Conservation (phyloP, 2,329 filamentous ascomycete genomes). For the Cytospora leucostoma region DNA sequence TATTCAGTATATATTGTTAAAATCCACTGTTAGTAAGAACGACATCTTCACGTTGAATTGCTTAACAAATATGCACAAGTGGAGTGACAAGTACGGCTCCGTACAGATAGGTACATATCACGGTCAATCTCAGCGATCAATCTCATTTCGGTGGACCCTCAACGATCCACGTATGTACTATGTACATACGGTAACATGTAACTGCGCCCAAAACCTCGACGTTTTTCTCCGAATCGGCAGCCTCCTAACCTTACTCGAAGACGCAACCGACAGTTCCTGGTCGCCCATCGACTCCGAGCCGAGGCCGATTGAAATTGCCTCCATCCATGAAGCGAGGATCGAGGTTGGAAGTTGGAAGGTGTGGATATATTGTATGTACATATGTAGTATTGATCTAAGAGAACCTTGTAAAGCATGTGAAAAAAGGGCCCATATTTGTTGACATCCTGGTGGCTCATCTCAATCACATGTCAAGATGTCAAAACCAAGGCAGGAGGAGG, state of each 20-base stretch:
- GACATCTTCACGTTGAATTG: accelerated
- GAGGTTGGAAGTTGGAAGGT: slow-evolving; percentile 12
- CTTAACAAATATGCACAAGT: background rate
- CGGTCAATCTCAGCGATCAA: slow-evolving; percentile 11
- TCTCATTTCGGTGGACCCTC: background rate
- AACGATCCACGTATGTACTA: background rate
- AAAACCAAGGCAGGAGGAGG: no score
- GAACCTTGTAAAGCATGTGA: slow-evolving; percentile 15
- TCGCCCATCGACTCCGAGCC: slow-evolving; percentile 4
- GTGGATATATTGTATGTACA: slow-evolving; percentile 3
- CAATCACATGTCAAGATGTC: slow-evolving; percentile 2
- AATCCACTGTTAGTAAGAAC: background rate
- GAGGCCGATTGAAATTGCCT: slow-evolving; percentile 9
- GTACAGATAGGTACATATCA: background rate
- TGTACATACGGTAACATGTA: no score
- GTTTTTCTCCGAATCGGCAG: background rate
- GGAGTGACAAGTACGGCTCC: no score
- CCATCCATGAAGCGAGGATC: slow-evolving; percentile 14
- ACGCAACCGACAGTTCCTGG: background rate
- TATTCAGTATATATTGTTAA: accelerated
- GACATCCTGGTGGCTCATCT: background rate
- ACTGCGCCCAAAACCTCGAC: no score
- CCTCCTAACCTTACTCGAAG: background rate
- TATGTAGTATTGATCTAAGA: background rate
- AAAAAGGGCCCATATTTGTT: slow-evolving; percentile 20